Percentiles rank a stretch among this genome's conserved stretches.
Evolutionary conservation across 257 asterid species (phyloP).

Genomic region (Primulina eburnea): DNA sequence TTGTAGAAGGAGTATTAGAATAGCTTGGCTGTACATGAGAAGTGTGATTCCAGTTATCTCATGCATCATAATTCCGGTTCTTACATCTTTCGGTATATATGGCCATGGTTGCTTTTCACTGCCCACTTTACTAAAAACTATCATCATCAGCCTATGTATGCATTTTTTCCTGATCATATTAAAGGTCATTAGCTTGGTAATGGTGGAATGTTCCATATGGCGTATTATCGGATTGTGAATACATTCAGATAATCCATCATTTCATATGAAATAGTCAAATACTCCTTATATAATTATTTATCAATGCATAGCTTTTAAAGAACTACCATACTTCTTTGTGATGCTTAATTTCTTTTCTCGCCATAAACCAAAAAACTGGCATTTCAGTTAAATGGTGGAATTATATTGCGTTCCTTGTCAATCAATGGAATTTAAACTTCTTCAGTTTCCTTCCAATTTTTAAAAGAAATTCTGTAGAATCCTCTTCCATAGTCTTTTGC

Average conservation of each 20-base stretch:
- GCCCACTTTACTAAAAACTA: neutral
- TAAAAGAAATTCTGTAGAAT: neutral
- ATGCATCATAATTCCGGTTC: constrained; percentile 8
- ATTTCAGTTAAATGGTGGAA: neutral
- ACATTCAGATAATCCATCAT: neutral
- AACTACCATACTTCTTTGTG: neutral
- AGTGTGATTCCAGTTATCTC: neutral
- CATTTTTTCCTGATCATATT: neutral
- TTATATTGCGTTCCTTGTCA: neutral
- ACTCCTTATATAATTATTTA: neutral
- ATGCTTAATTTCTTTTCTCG: neutral
- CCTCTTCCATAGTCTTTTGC: neutral
- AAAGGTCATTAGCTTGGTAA: neutral
- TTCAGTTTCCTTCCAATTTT: neutral
- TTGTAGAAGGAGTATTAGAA: constrained; percentile 1
- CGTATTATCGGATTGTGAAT: neutral
- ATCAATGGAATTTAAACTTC: neutral
- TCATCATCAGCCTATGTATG: neutral
- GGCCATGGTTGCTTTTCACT: constrained; percentile 4
- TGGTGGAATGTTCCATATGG: neutral
- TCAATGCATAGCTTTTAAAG: neutral
- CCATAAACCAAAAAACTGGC: neutral
- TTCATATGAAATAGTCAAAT: neutral
- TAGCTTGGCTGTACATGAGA: neutral
- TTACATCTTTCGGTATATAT: neutral